These are phyloP conservation scores for Ustilago shanxiensis DNA, from an alignment of 1,284 basidiomycete genomes.

Conservation along the genomic window DNA sequence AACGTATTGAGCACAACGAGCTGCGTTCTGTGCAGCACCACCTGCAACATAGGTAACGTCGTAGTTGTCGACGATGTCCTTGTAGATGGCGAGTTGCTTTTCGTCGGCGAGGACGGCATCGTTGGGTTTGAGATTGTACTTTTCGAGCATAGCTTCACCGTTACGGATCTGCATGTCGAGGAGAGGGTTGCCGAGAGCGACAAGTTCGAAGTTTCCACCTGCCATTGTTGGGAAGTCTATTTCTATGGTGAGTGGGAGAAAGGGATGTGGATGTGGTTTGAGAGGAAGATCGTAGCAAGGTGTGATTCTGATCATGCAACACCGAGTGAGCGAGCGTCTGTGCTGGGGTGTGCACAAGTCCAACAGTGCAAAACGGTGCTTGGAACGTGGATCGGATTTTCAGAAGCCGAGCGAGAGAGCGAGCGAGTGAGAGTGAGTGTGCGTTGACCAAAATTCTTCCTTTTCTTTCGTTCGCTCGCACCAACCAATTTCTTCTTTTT, in stretches of 20 bases:
- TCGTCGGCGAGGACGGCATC: slow-evolving; percentile 95
- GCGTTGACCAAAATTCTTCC: slow-evolving; percentile 27
- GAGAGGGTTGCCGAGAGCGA: slow-evolving; percentile 69
- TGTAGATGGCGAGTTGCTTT: slow-evolving; percentile 83
- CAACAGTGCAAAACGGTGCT: neutral
- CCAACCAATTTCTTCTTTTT: neutral
- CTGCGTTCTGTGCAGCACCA: slow-evolving; percentile 95
- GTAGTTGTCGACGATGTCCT: slow-evolving; percentile 84
- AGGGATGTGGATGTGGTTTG: neutral
- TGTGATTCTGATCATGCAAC: no score
- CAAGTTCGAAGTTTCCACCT: slow-evolving; percentile 65
- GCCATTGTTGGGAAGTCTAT: slow-evolving; percentile 25
- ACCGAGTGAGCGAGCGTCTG: no score
- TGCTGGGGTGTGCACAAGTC: slow-evolving; percentile 1
- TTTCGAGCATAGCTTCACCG: slow-evolving; percentile 85
- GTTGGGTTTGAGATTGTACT: slow-evolving; percentile 93
- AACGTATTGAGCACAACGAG: slow-evolving; percentile 90
- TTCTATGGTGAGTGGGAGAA: neutral
- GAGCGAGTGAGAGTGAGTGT: no score
- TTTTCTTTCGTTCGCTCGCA: neutral
- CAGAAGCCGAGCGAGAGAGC: no score
- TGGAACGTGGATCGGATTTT: neutral
- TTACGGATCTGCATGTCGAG: slow-evolving; percentile 73
- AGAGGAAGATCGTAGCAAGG: no score
- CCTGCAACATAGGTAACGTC: slow-evolving; percentile 92